phyloP scores from a whole-genome alignment of 768 basidiomycete genomes.

The Suillus cothurnatus region DNA sequence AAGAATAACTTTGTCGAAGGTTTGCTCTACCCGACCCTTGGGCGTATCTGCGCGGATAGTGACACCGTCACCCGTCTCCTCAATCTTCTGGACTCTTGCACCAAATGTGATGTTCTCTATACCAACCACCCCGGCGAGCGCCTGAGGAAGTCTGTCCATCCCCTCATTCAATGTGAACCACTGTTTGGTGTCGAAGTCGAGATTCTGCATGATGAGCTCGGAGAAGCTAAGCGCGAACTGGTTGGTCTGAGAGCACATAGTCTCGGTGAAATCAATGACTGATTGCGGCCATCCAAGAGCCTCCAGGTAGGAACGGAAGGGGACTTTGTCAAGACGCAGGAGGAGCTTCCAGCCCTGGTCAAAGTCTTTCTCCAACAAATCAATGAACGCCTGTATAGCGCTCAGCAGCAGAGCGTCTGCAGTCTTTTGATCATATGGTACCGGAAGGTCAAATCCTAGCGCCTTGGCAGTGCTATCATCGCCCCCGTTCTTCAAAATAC shows the following conservation, averaged over 20 bases:
- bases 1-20: conserved; percentile 23
- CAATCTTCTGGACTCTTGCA: conserved; percentile 19
- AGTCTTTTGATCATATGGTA: conserved; percentile 4
- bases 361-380: conserved; percentile 6
- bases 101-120: conserved; percentile 22
- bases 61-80: conserved; percentile 14
- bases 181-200: conserved; percentile 23
- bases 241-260: conserved; percentile 25
- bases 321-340: conserved; percentile 16
- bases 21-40: conserved; percentile 6
- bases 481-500: conserved; percentile 8
- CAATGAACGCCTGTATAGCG: conserved; percentile 1
- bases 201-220: conserved; percentile 26
- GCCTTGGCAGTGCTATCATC: conserved; percentile 1
- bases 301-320: conserved; percentile 23
- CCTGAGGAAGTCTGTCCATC: conserved; percentile 24
- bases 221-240: conserved; percentile 28
- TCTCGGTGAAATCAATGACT: conserved; percentile 26
- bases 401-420: conserved; percentile 3
- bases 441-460: conserved; percentile 3
- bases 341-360: conserved; percentile 16
- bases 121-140: conserved; percentile 22
- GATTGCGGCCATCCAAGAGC: conserved; percentile 16
- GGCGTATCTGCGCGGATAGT: conserved; percentile 7
- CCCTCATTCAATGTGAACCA: conserved; percentile 24